Evolutionary conservation across 345 rosid genomes (phyloP).

Genomic region (Gossypium rotundifolium): DNA sequence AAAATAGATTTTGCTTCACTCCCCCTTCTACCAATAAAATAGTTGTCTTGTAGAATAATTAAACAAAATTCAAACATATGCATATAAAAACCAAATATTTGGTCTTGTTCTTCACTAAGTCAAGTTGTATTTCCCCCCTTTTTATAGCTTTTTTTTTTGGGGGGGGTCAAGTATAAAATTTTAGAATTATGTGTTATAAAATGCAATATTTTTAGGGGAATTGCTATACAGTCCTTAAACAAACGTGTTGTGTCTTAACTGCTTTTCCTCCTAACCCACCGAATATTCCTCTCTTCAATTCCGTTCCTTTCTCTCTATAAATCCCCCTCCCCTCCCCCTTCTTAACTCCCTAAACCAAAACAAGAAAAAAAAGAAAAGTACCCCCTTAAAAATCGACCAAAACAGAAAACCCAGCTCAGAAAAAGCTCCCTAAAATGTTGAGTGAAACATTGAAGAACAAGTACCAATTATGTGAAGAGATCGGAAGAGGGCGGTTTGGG

Average conservation of each 20-base stretch:
- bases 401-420: neutral
- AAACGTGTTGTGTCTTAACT: constrained; percentile 7
- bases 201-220: no score
- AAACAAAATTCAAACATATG: no score
- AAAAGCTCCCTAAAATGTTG: neutral
- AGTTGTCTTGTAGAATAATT: no score
- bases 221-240: neutral
- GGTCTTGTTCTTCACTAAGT: no score
- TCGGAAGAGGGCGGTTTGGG: constrained; percentile 78
- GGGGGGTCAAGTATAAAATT: no score
- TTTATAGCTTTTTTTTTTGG: no score
- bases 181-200: no score
- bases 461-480: constrained; percentile 58
- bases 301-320: neutral
- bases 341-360: neutral
- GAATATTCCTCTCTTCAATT: constrained; percentile 23
- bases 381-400: neutral
- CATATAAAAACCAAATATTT: no score
- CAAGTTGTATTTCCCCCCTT: no score
- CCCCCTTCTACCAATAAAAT: no score
- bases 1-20: no score
- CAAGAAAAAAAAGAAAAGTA: neutral
- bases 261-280: neutral
- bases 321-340: neutral
- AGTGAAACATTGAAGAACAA: constrained; percentile 33